Percentiles rank a stretch among this genome's conserved stretches.
Evolutionary conservation across 352 stramenopile species (phyloP).

Genomic region (Globisporangium polare): DNA sequence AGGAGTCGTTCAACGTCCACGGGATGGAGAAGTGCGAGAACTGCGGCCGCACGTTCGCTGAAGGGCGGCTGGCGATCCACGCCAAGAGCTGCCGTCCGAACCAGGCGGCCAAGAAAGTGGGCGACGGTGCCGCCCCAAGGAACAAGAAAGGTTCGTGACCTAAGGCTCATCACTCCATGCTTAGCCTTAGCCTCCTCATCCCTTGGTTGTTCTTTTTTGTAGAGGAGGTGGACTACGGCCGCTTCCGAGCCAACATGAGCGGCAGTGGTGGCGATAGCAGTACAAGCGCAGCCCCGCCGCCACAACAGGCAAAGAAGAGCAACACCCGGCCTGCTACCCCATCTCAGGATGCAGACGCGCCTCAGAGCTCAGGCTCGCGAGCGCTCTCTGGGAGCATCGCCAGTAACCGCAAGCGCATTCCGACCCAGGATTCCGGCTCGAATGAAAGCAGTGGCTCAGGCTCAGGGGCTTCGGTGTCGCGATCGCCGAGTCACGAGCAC

Average conservation of each 20-base stretch:
- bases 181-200: no score
- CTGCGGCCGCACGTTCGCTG: slow-evolving; percentile 70
- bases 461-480: not conserved
- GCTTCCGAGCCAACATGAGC: slow-evolving; percentile 2
- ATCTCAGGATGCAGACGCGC: not conserved
- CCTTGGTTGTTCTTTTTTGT: not conserved
- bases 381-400: slow-evolving; percentile 46
- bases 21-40: slow-evolving; percentile 79
- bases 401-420: slow-evolving; percentile 56
- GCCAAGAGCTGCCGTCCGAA: slow-evolving; percentile 51
- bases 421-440: slow-evolving; percentile 16
- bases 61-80: slow-evolving; percentile 70
- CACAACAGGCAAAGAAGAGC: slow-evolving; percentile 9
- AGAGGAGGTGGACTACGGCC: slow-evolving; percentile 3
- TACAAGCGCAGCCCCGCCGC: not conserved
- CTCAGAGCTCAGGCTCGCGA: slow-evolving; percentile 14
- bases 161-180: no score
- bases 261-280: not conserved
- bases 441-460: not conserved
- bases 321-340: not conserved
- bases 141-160: slow-evolving; percentile 46
- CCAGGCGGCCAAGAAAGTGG: slow-evolving; percentile 37
- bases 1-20: slow-evolving; percentile 68
- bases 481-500: slow-evolving; percentile 9
- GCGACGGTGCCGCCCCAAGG: slow-evolving; percentile 43